Evolutionary conservation across 306 rosid genomes (phyloP), one percentile per base, ranked within the genome.

Genomic region (Cicer cuneatum): DNA sequence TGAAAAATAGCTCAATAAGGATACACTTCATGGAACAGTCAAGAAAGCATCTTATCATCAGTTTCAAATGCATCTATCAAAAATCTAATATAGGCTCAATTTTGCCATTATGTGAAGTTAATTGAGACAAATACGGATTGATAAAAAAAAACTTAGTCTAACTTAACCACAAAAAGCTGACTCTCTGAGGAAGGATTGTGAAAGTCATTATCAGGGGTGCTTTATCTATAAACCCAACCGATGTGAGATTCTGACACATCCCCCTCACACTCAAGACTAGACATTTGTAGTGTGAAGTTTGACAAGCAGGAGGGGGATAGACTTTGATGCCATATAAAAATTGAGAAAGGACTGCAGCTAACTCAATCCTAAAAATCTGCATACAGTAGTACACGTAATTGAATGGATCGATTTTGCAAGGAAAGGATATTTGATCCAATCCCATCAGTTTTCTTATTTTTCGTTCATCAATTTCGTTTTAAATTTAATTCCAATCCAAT

Each of bases 1-100:
- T 49, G 43, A 77, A 87, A 81, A 35, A 71, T 57, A 80, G 80
- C 58, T 69, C 40, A 51, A 49, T 74, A 52, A 87, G 76, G 59
- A 78, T 41, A 76, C 29, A 80, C 24, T 78, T 80, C 73, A 42
- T 10, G 10, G 57, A 80, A 57, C 35, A 42, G 46, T 48, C 69
- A 39, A 63, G 41, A 75, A 47, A 69, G 66, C 60, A 49, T 63
- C 52, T 45, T 13, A 53, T 53, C 47, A 67, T 42, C 40, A 46
- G 29, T 70, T 73, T 74, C 70, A 56, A 43, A 68, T 13, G 47
- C 47, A 57, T 51, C 45, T 48, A 37, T 49, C 35, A 48, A 66
- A 77, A 11, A 77, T 49, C 53, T 46, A 66, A 68, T 40, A 66
- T 37, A 38, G 40, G 74, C 60, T 40, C 67, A 13, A 66, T 15